phyloP scores from a whole-genome alignment of 306 rosid species.

The Citrullus mucosospermus region DNA sequence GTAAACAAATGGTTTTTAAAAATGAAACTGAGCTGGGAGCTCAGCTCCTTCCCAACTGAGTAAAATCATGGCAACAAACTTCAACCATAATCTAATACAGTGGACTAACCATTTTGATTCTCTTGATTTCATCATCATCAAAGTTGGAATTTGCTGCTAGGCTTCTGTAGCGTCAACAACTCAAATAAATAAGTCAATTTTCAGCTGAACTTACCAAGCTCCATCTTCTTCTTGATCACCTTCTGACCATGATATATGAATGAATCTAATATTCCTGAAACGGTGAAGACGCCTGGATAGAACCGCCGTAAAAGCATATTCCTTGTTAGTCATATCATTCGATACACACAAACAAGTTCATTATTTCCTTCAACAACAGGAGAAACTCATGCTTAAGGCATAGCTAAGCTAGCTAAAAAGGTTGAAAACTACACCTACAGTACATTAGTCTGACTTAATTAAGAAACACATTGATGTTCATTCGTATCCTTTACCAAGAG shows the following conservation, averaged over 20 bases:
- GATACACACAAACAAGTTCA: not conserved
- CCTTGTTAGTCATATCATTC: not conserved
- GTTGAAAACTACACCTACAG: not conserved
- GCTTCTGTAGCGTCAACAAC: constrained; percentile 15
- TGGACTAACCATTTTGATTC: not conserved
- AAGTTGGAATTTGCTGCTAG: constrained; percentile 21
- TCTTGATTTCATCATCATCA: constrained; percentile 19
- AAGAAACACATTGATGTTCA: not conserved
- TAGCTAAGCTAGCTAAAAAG: not conserved
- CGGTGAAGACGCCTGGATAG: constrained; percentile 70
- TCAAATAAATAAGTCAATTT: not conserved
- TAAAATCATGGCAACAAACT: not conserved
- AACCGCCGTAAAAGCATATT: constrained; percentile 4
- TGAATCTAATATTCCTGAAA: constrained; percentile 92
- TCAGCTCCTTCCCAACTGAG: constrained; percentile 10
- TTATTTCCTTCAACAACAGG: not conserved
- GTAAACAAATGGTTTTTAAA: constrained; percentile 2
- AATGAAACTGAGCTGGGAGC: not conserved
- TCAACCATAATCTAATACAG: not conserved
- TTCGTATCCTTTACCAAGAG: not conserved
- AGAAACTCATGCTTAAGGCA: not conserved
- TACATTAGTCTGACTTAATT: not conserved
- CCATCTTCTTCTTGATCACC: constrained; percentile 97
- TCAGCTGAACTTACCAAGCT: constrained; percentile 80
- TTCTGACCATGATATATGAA: constrained; percentile 91